phyloP scores from a whole-genome alignment of 2,329 filamentous ascomycete species.

The Fonsecaea multimorphosa region DNA sequence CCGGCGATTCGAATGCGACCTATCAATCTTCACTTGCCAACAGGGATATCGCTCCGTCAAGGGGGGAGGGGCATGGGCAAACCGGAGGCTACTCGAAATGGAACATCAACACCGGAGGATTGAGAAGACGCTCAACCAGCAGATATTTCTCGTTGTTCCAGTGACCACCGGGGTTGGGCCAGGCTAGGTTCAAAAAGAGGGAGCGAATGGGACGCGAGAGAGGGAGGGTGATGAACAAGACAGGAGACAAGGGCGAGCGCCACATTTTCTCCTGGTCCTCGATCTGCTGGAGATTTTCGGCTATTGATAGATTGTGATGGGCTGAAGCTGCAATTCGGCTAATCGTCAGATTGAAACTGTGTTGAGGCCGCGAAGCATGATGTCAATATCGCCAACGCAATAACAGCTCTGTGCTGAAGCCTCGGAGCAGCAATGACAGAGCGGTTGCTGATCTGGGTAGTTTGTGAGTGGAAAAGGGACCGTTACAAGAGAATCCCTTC shows the following conservation, averaged over 20 bases:
- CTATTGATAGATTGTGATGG: constrained; percentile 4
- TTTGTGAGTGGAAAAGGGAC: neutral
- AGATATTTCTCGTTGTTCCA: constrained; percentile 6
- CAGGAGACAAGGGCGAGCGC: constrained; percentile 6
- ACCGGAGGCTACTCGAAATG: constrained; percentile 3
- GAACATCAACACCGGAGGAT: neutral
- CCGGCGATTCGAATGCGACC: constrained; percentile 4
- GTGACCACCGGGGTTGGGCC: constrained; percentile 4
- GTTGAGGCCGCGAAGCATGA: neutral
- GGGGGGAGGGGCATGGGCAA: neutral
- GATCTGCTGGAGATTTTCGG: neutral
- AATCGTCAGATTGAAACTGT: neutral
- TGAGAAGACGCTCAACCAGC: neutral
- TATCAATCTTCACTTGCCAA: constrained; percentile 4
- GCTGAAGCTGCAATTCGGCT: neutral
- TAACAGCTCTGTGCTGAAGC: neutral
- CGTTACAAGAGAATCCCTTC: neutral
- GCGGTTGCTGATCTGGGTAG: neutral
- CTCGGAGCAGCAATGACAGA: neutral
- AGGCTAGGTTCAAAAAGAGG: constrained; percentile 6
- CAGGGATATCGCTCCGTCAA: constrained; percentile 8
- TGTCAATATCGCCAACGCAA: neutral
- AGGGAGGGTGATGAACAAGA: constrained; percentile 14
- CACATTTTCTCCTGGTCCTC: constrained; percentile 8
- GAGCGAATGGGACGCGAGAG: neutral